These are phyloP conservation scores for Arthrobotrys sinensis DNA, from an alignment of 2,329 filamentous ascomycete genomes.

Conservation along the genomic window DNA sequence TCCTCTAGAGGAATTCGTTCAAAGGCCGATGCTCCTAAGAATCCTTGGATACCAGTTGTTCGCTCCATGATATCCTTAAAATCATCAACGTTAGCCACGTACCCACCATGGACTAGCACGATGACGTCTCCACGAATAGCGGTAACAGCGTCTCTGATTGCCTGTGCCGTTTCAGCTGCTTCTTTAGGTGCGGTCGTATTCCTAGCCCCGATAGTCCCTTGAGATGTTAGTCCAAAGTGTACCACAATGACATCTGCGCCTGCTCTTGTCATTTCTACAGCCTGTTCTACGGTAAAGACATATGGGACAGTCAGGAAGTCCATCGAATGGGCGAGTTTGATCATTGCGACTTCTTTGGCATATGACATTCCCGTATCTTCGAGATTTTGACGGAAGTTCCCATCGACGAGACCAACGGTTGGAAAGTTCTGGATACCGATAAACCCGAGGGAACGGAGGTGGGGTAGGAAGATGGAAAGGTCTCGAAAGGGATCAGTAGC, in stretches of 20 bases:
- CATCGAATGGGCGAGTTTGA: conserved; percentile 74
- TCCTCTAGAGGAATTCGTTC: conserved; percentile 78
- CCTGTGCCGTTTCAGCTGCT: conserved; percentile 75
- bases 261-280: conserved; percentile 75
- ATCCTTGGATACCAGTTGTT: conserved; percentile 78
- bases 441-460: conserved; percentile 77
- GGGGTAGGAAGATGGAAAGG: conserved; percentile 74
- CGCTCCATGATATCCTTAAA: conserved; percentile 75
- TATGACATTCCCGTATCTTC: conserved; percentile 82
- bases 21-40: conserved; percentile 80
- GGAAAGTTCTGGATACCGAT: conserved; percentile 82
- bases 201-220: conserved; percentile 76
- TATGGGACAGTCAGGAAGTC: conserved; percentile 79
- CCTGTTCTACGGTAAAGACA: conserved; percentile 77
- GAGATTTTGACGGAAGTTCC: conserved; percentile 76
- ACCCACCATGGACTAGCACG: conserved; percentile 79
- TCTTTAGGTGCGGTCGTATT: conserved; percentile 76
- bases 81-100: conserved; percentile 77
- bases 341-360: conserved; percentile 77
- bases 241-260: conserved; percentile 75
- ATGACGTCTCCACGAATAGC: conserved; percentile 74
- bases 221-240: conserved; percentile 78
- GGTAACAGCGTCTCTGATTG: conserved; percentile 75
- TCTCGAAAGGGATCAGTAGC: conserved; percentile 79
- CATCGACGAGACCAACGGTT: conserved; percentile 80